phyloP scores from a whole-genome alignment of 108 stramenopile species.

The Skeletonema costatum region DNA sequence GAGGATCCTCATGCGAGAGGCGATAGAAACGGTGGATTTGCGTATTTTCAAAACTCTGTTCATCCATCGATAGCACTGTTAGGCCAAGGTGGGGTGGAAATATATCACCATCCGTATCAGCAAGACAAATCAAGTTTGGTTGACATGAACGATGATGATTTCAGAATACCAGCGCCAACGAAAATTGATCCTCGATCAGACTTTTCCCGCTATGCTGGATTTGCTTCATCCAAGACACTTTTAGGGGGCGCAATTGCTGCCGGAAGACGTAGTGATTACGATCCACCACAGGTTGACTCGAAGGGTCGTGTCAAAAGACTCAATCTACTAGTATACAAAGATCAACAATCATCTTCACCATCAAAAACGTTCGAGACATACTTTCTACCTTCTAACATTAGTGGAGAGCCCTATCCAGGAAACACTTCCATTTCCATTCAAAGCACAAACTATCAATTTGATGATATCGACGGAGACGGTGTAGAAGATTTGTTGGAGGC shows the following conservation, averaged over 20 bases:
- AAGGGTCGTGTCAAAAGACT: slow-evolving; percentile 6
- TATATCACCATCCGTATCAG: neutral
- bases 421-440: slow-evolving; percentile 2
- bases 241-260: slow-evolving; percentile 8
- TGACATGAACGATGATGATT: neutral
- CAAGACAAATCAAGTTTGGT: neutral
- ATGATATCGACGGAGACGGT: slow-evolving; percentile 17
- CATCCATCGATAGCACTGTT: slow-evolving; percentile 4
- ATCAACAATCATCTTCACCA: neutral
- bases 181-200: slow-evolving; percentile 11
- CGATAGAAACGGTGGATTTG: slow-evolving; percentile 24
- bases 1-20: neutral
- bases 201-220: slow-evolving; percentile 12
- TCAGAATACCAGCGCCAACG: neutral
- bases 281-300: neutral
- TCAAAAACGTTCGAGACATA: slow-evolving; percentile 2
- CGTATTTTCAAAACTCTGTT: neutral
- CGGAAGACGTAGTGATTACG: slow-evolving; percentile 19
- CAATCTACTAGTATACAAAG: slow-evolving; percentile 3
- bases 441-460: slow-evolving; percentile 16
- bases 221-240: neutral
- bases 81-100: slow-evolving; percentile 15
- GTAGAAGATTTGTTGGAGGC: slow-evolving; percentile 18
- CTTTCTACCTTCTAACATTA: neutral
- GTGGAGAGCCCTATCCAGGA: slow-evolving; percentile 20